phyloP scores from a whole-genome alignment of 1,284 basidiomycete genomes.

The Phellopilus nigrolimitatus region DNA sequence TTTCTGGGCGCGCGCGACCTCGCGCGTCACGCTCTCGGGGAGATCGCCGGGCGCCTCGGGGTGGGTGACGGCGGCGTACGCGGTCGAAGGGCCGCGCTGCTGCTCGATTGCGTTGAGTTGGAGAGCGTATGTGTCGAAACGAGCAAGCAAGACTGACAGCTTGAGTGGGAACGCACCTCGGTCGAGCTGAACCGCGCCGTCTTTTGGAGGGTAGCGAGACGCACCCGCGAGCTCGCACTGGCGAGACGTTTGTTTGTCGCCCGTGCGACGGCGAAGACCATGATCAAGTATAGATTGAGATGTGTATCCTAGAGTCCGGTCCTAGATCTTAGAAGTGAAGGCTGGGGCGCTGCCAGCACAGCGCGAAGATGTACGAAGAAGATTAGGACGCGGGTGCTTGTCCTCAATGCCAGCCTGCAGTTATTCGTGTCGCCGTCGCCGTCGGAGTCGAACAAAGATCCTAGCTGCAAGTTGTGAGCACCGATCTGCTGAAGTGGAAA shows the following conservation, averaged over 20 bases:
- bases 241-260: not conserved
- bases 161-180: too few relatives aligned
- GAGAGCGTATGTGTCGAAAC: not conserved
- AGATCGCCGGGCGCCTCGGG: constrained; percentile 37
- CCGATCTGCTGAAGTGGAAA: too few relatives aligned
- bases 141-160: not conserved
- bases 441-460: too few relatives aligned
- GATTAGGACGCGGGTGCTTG: too few relatives aligned
- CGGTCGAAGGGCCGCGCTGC: constrained; percentile 30
- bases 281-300: not conserved
- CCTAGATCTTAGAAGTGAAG: too few relatives aligned
- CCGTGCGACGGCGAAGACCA: constrained; percentile 12
- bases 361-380: too few relatives aligned
- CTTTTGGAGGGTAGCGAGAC: not conserved
- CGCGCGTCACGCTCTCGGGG: constrained; percentile 31
- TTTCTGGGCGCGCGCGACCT: constrained; percentile 44
- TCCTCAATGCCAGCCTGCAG: too few relatives aligned
- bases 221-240: not conserved
- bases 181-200: constrained; percentile 7
- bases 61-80: constrained; percentile 42
- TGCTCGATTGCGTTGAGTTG: not conserved
- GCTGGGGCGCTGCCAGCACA: too few relatives aligned
- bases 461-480: too few relatives aligned
- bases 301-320: too few relatives aligned
- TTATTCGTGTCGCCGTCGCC: too few relatives aligned